A percentile compares a stretch with the other conserved stretches of the same genome.
Evolutionary conservation across 768 basidiomycete genomes (phyloP).

Genomic region (Tulasnella sp.): DNA sequence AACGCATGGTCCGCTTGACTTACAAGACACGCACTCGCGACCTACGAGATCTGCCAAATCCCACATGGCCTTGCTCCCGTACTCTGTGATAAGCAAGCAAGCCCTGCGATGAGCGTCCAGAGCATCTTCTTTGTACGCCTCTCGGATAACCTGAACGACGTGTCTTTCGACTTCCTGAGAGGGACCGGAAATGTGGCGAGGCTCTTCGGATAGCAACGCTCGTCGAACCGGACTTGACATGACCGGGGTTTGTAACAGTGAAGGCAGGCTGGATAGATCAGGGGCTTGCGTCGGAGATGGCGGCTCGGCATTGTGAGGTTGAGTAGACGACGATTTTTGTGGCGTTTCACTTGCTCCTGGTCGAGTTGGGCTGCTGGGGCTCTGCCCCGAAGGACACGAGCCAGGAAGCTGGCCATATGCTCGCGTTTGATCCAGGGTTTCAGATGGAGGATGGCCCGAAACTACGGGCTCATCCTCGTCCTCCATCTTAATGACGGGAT

Average conservation of each 20-base stretch:
- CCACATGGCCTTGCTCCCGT: conserved; percentile 18
- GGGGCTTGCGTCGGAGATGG: not conserved
- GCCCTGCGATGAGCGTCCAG: conserved; percentile 8
- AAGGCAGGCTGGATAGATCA: no score
- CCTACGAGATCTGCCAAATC: conserved; percentile 13
- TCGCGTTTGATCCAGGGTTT: not conserved
- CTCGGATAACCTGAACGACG: conserved; percentile 1
- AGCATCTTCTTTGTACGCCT: conserved; percentile 19
- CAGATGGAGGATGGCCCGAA: not conserved
- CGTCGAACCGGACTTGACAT: not conserved
- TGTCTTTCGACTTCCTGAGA: not conserved
- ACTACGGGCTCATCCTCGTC: not conserved
- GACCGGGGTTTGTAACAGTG: not conserved
- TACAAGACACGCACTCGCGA: conserved; percentile 17
- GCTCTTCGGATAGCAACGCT: not conserved
- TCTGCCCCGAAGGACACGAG: not conserved
- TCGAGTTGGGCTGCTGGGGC: not conserved
- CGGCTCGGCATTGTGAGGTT: not conserved
- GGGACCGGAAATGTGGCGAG: not conserved
- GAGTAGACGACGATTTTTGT: not conserved
- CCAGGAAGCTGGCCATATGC: not conserved
- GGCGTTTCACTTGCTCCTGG: not conserved
- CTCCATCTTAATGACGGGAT: not conserved
- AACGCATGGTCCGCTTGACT: not conserved
- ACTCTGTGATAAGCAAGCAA: conserved; percentile 8